These are phyloP conservation scores for Melampsora americana DNA, from an alignment of 1,284 basidiomycete species.

Conservation along the genomic window DNA sequence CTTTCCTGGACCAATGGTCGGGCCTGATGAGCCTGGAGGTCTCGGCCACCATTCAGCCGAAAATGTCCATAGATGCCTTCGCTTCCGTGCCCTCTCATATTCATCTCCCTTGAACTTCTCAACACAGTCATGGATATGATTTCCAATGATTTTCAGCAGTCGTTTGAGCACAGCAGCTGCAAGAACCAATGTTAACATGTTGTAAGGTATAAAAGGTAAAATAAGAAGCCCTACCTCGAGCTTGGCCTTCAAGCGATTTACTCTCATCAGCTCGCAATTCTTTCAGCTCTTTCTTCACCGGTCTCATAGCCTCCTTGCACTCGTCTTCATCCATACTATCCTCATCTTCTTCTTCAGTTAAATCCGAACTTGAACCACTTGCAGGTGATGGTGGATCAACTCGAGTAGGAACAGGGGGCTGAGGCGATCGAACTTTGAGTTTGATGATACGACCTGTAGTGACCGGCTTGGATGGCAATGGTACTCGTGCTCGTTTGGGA, in stretches of 20 bases:
- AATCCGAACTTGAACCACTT: conserved; percentile 27
- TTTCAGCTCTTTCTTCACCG: conserved; percentile 93
- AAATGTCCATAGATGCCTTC: conserved; percentile 44
- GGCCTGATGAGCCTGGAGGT: conserved; percentile 26
- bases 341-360: conserved; percentile 53
- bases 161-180: conserved; percentile 93
- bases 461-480: background rate
- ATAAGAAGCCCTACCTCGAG: conserved; percentile 39
- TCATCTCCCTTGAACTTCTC: conserved; percentile 54
- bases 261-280: conserved; percentile 52
- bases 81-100: conserved; percentile 17
- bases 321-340: conserved; percentile 79
- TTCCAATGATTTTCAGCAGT: conserved; percentile 87
- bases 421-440: conserved; percentile 60
- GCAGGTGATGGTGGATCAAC: conserved; percentile 67
- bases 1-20: conserved; percentile 31
- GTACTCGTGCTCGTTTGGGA: conserved; percentile 41
- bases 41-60: conserved; percentile 45
- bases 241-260: conserved; percentile 19
- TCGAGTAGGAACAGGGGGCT: conserved; percentile 76
- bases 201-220: conserved; percentile 69
- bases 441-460: conserved; percentile 62
- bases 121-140: conserved; percentile 81
- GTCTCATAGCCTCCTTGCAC: conserved; percentile 92
- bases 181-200: conserved; percentile 84